Percentiles rank a stretch among this genome's conserved stretches.
Conservation (phyloP, 208 protist species). For the Trypanosoma mega region DNA sequence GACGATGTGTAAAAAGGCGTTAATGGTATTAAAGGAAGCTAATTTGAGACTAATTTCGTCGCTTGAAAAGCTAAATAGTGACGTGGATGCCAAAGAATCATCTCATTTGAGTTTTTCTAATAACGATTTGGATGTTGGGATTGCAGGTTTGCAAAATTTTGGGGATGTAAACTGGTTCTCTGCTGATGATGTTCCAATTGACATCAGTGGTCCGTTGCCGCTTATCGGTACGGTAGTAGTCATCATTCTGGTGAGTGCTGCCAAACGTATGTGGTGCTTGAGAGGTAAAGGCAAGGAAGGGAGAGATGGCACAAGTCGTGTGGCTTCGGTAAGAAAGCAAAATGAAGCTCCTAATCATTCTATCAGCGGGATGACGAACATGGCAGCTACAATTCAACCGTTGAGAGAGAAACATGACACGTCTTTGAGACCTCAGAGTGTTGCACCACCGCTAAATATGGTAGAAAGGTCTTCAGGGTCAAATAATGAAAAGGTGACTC, state of each 20-base stretch:
- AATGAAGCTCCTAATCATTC: no score
- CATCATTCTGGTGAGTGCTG: not conserved
- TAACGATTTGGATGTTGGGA: not conserved
- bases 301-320: no score
- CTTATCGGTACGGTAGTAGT: conserved; percentile 12
- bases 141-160: not conserved
- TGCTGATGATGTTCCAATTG: not conserved
- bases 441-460: no score
- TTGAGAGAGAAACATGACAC: no score
- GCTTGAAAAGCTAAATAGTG: not conserved
- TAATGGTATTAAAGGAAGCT: not conserved
- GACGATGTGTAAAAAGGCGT: not conserved
- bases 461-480: no score
- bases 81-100: not conserved
- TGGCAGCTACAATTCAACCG: no score
- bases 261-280: not conserved
- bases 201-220: conserved; percentile 2
- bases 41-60: not conserved
- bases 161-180: not conserved
- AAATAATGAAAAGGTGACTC: no score
- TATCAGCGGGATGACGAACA: no score
- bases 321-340: no score
- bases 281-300: not conserved
- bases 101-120: not conserved
- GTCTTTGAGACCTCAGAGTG: no score